Base-by-base conservation (phyloP, 768 basidiomycete genomes). In the Lepiota subincarnata region DNA sequence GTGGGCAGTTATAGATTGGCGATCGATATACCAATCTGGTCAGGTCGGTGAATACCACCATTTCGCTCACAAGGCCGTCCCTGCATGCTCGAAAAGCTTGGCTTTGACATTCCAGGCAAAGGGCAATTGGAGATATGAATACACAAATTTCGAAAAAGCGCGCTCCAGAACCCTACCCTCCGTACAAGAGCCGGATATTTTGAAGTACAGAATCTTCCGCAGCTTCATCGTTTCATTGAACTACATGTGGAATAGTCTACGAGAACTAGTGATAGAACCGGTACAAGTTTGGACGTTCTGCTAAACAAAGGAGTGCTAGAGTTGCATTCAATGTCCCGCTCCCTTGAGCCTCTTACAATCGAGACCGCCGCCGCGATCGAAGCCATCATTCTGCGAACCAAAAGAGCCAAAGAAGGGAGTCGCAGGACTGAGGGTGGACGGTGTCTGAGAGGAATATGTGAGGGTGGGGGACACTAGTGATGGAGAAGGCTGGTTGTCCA, bases 401-500 rank as follows among this genome's bases (percentile, higher is more conserved):
- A 87, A 86, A 6, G 81, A 79, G 22, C 80, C 79, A 67, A 86
- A 83, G 69, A 86, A 87, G 10, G 85, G 85, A 10, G 85, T 87
- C 10, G 83, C 78, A 14, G 86, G 86, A 62, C 86, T 87, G 50
- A 86, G 72, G 24, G 82, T 85, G 36, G 82, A 80, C 13, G 83
- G 80, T 22, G 84, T 74, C 53, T 75, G 82, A 38, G 74, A 82
- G n/a, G 82, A 82, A 60, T 83, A 87, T 13, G 83, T 87, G 55
- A 87, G 73, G 6, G 85, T 78, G 8, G 86, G 86, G 3, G 86
- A 87, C 20, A 85, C 75, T 49, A 84, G 70, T 37, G 78, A 71
- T 1, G 84, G 81, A 1, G 57, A 58, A 40, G 52, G 39, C 28
- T 41, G 53, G n/a, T 54, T 39, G 24, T 49, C 47, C 52, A 57